These are phyloP conservation scores for Albophoma yamanashiensis DNA, from an alignment of 2,329 filamentous ascomycete genomes.

Conservation along the genomic window DNA sequence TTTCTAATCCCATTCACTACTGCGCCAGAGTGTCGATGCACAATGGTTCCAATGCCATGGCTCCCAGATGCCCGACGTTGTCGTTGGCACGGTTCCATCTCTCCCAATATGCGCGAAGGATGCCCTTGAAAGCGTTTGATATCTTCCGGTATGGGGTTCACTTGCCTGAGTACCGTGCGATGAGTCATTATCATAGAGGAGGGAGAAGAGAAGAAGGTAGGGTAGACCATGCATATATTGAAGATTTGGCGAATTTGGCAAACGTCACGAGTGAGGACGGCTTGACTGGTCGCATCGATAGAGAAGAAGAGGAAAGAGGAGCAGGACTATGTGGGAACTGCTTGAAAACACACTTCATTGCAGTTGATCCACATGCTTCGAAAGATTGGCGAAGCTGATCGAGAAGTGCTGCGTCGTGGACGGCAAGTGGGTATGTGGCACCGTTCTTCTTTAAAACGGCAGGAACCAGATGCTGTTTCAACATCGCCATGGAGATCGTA, in stretches of 20 bases:
- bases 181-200: too few relatives aligned
- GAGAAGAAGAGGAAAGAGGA: neutral
- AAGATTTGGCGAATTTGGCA: too few relatives aligned
- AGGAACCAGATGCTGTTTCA: neutral
- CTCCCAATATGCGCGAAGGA: neutral
- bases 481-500: neutral
- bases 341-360: neutral
- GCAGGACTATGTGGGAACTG: neutral
- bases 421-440: neutral
- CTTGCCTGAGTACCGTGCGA: neutral
- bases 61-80: too few relatives aligned
- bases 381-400: neutral
- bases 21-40: too few relatives aligned
- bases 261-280: too few relatives aligned
- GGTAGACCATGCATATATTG: too few relatives aligned
- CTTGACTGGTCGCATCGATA: too few relatives aligned
- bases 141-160: neutral
- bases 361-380: neutral
- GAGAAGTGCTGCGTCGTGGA: neutral
- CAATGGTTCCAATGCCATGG: too few relatives aligned
- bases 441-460: neutral
- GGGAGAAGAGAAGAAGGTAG: too few relatives aligned
- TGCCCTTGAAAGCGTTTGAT: neutral
- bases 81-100: too few relatives aligned
- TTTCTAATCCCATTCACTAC: too few relatives aligned